These are phyloP conservation scores for Babesia sp. DNA, from an alignment of 169 alveolate species.

Conservation along the genomic window DNA sequence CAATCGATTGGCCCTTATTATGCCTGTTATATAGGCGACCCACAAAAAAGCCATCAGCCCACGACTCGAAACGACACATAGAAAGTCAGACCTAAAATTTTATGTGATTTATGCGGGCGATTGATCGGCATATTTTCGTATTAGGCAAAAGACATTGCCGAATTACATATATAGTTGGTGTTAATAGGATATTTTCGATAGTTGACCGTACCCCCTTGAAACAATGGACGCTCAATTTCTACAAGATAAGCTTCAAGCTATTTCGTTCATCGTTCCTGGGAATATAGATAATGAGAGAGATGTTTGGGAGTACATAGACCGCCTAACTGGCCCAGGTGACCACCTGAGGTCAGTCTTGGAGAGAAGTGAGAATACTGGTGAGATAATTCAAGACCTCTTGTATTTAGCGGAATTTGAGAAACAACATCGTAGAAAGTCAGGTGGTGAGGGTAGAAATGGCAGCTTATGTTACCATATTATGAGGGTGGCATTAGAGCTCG, in stretches of 20 bases:
- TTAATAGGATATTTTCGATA: too few relatives aligned
- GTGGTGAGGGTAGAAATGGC: not conserved
- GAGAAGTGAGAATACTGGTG: not conserved
- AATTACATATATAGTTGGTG: too few relatives aligned
- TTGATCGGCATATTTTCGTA: too few relatives aligned
- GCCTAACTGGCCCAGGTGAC: not conserved
- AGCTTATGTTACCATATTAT: conserved; percentile 17
- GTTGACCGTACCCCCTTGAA: too few relatives aligned
- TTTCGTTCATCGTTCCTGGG: not conserved
- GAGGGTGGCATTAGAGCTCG: not conserved
- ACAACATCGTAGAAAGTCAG: not conserved
- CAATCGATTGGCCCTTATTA: too few relatives aligned
- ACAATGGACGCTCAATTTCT: not conserved
- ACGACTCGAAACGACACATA: too few relatives aligned
- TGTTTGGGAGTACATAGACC: not conserved
- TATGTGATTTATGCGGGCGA: too few relatives aligned
- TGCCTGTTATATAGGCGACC: too few relatives aligned
- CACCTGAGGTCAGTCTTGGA: not conserved
- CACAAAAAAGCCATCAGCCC: too few relatives aligned
- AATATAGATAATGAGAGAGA: not conserved
- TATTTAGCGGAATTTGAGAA: conserved; percentile 22
- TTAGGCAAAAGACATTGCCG: too few relatives aligned
- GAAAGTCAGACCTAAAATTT: too few relatives aligned
- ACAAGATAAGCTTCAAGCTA: not conserved
- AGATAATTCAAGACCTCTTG: conserved; percentile 3